phyloP scores from a whole-genome alignment of 1,284 basidiomycete genomes.

The Fomitopsis betulina region DNA sequence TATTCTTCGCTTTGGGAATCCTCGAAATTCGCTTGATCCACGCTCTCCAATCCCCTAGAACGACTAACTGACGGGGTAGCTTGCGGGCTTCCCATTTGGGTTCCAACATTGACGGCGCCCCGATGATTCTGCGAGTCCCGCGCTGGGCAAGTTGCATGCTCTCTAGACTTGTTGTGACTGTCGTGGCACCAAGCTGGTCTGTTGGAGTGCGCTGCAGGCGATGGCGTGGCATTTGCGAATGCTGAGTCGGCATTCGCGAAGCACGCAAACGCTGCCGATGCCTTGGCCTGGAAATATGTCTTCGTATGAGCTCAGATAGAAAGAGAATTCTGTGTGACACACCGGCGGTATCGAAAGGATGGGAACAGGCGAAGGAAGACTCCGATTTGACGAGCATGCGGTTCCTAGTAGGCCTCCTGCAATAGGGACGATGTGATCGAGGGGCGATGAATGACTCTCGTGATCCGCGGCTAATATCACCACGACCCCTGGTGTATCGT shows the following conservation, averaged over 20 bases:
- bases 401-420: background rate
- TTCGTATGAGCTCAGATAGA: background rate
- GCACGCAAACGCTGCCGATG: slow-evolving; percentile 22
- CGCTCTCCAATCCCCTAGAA: background rate
- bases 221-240: slow-evolving; percentile 6
- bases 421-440: background rate
- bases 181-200: background rate
- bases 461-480: background rate
- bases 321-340: background rate
- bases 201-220: background rate
- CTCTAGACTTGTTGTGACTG: background rate
- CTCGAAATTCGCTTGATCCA: background rate
- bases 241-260: slow-evolving; percentile 16
- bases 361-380: slow-evolving; percentile 1
- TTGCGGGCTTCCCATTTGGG: background rate
- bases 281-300: slow-evolving; percentile 17
- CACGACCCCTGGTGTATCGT: background rate
- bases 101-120: background rate
- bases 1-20: background rate
- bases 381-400: background rate
- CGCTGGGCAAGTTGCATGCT: background rate
- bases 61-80: background rate
- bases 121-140: slow-evolving; percentile 1
- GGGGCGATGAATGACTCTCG: background rate
- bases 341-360: slow-evolving; percentile 13